phyloP scores from a whole-genome alignment of 2,329 filamentous ascomycete genomes.

The Penicillium concentricum region DNA sequence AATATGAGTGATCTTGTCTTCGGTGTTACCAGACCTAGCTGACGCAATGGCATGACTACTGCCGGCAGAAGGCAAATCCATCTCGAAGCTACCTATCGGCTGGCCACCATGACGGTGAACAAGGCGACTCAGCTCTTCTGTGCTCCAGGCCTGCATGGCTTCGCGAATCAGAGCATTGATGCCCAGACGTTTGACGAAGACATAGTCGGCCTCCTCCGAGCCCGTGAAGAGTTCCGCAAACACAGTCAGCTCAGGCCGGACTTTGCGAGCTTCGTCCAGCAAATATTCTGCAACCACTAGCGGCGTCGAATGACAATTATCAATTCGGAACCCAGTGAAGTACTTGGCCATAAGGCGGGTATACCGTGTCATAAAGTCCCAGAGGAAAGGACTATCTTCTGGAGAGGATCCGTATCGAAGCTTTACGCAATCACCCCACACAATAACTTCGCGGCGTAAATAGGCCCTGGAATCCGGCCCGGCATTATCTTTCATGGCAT shows the following conservation, averaged over 20 bases:
- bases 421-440: slow-evolving; percentile 98
- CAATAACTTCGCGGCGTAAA: slow-evolving; percentile 90
- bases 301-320: slow-evolving; percentile 97
- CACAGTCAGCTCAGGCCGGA: slow-evolving; percentile 84
- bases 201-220: slow-evolving; percentile 91
- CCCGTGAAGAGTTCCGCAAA: slow-evolving; percentile 95
- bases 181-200: slow-evolving; percentile 90
- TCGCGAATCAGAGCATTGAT: slow-evolving; percentile 90
- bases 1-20: slow-evolving; percentile 74
- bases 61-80: slow-evolving; percentile 75
- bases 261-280: slow-evolving; percentile 84
- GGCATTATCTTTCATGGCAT: slow-evolving; percentile 90
- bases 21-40: slow-evolving; percentile 31
- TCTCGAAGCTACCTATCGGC: slow-evolving; percentile 94
- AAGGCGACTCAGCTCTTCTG: slow-evolving; percentile 83
- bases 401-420: slow-evolving; percentile 79
- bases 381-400: slow-evolving; percentile 86
- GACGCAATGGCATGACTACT: slow-evolving; percentile 47
- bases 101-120: slow-evolving; percentile 92
- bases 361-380: slow-evolving; percentile 94
- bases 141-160: slow-evolving; percentile 98
- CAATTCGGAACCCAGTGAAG: slow-evolving; percentile 92
- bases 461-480: slow-evolving; percentile 89
- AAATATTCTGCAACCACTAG: slow-evolving; percentile 93
- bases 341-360: slow-evolving; percentile 90